Base-by-base conservation (phyloP, 345 rosid species). In the Corchorus capsularis region DNA sequence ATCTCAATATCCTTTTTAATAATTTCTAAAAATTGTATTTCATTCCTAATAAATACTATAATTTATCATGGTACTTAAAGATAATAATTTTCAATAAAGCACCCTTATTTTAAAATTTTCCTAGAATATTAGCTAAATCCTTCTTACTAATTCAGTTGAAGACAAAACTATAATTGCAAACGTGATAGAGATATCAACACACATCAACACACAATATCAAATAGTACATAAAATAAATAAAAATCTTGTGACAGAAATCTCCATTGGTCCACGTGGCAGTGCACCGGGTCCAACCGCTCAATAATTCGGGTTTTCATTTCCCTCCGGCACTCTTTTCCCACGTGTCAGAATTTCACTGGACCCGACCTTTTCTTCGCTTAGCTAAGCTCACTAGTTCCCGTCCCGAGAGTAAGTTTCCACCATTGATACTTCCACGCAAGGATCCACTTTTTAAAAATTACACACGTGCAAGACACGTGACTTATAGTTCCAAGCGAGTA, bases 191-290 rank as follows among this genome's bases (percentile, higher is more conserved):
- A n/a, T n/a, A n/a, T n/a, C n/a, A n/a, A n/a, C n/a, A n/a, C n/a
- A n/a, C 22, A 56, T 50, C 72, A 32, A 22, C 72, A 69, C 3
- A 47, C 11, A 2, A 27, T 39, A 4, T 39, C n/a, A n/a, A 39
- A 39, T 39, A 19, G n/a, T 27, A 27, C 27, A 27, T 27, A 55
- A 53, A 8, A 0, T 1, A 16, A 50, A 35, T 62, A 32, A 63
- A 64, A 39, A 35, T 34, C 43, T 35, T 15, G 65, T 56, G 61
- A 10, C 10, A 20, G 34, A 35, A 55, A 19, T 43, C 19, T 41
- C 63, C 34, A 41, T 72, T 56, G 63, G 64, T 19, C 49, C 64
- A 56, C 63, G 8, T 53, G 47, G 49, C 62, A 71, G 46, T 35
- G 8, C 13, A 1, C 5, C 16, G 72, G n/a, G 49, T 35, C 43